Base-by-base conservation (phyloP, 768 basidiomycete genomes). In the Candolleomyces eurysporus region DNA sequence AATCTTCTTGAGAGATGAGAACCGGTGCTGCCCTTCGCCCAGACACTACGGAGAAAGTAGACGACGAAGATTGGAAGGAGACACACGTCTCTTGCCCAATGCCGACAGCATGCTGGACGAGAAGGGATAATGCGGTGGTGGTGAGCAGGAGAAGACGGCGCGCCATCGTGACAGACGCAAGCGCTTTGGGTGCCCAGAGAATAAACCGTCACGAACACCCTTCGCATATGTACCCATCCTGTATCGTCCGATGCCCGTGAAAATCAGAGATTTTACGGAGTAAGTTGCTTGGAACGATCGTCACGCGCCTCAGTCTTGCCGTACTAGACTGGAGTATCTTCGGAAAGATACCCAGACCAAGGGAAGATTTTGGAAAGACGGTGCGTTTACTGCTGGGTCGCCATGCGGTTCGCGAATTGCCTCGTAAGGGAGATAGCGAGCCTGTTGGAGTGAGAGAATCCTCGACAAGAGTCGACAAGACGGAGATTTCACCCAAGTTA, bases 1-100 rank as follows among this genome's bases (percentile, higher is more conserved):
- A 88, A 53, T 89, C 86, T 55, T 85, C 84, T 0, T 76, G 63
- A 13, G 84, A 81, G 45, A 82, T 72, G 46, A 84, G 71, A 21
- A 87, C 75, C 3, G 82, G 81, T 1, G 82, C 75, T 1, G 80
- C 84, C 31, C 73, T 73, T 55, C 78, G 73, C 48, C 76, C 76
- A 21, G 43, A 39, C 48, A 84, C 82, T 58, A 85, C 69, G 5
- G 81, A 66, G 66, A 87, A 82, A 0, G 72, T 66, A 32, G 72
- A 70, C 16, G 69, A 43, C 0, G 73, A 71, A 9, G 76, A 72
- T 57, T 75, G 64, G 67, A 84, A 83, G 2, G 76, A 69, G 64
- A 82, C 82, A 61, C 83, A 83, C 9, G 76, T 71, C 22, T 69
- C 70, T 65, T 85, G 83, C 19, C 83, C 84, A 21, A 84, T 81